A percentile compares a stretch with the other conserved stretches of the same genome.
Evolutionary conservation across 2,329 filamentous ascomycete species (phyloP).

Genomic region (Paramyrothecium sp.): DNA sequence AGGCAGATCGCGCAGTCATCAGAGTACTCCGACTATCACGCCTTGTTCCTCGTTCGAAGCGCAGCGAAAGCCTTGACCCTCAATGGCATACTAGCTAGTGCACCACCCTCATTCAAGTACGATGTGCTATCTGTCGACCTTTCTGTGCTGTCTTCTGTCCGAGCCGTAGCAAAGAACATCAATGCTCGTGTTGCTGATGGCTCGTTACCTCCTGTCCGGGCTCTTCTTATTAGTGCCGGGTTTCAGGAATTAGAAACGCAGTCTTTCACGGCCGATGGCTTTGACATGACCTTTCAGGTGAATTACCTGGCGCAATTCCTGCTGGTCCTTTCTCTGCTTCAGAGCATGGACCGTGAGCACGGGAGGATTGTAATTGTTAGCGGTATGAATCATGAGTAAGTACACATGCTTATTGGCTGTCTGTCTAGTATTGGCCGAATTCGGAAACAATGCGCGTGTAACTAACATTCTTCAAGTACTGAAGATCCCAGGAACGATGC

Average conservation of each 20-base stretch:
- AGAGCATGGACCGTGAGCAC: constrained; percentile 27
- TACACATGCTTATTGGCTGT: not conserved
- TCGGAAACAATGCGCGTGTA: not conserved
- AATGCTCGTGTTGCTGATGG: constrained; percentile 26
- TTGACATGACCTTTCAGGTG: constrained; percentile 31
- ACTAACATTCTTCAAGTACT: not conserved
- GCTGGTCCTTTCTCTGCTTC: constrained; percentile 25
- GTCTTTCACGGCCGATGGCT: constrained; percentile 26
- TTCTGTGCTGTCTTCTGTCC: constrained; percentile 22
- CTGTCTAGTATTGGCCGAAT: not conserved
- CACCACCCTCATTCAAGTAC: constrained; percentile 21
- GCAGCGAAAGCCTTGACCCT: constrained; percentile 25
- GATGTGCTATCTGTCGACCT: constrained; percentile 32
- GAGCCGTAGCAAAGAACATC: constrained; percentile 21
- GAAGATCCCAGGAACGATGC: not conserved
- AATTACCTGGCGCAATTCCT: constrained; percentile 30
- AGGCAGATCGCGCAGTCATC: constrained; percentile 23
- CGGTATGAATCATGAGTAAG: constrained; percentile 34
- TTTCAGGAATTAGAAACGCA: constrained; percentile 21
- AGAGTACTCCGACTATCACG: constrained; percentile 25
- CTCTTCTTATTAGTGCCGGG: constrained; percentile 34
- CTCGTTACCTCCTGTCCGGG: constrained; percentile 36
- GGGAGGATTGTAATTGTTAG: constrained; percentile 26
- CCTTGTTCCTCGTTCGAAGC: constrained; percentile 35
- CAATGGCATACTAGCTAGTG: constrained; percentile 17